Conservation (phyloP, 2,329 filamentous ascomycete species). For the Calycina herbarum region DNA sequence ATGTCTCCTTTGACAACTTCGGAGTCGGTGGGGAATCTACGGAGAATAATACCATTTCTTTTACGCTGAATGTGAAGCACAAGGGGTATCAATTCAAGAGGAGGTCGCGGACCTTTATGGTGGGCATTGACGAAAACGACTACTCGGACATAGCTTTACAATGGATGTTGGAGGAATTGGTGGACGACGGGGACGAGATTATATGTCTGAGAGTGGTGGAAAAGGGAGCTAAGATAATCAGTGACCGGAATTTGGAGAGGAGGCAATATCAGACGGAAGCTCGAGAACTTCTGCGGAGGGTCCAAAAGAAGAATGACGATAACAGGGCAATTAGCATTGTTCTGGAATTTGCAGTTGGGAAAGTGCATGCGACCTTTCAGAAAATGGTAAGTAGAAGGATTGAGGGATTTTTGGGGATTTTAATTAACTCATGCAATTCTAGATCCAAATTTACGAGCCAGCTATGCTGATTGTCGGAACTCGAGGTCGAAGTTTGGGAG, state of each 20-base stretch:
- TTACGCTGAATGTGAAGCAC: slow-evolving; percentile 71
- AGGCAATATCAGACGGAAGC: slow-evolving; percentile 66
- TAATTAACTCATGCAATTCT: slow-evolving; percentile 20
- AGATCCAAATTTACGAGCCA: slow-evolving; percentile 74
- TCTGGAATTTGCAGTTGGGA: slow-evolving; percentile 71
- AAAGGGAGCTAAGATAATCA: slow-evolving; percentile 66
- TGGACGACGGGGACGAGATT: slow-evolving; percentile 76
- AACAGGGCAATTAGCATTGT: slow-evolving; percentile 71
- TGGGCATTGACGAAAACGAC: slow-evolving; percentile 72
- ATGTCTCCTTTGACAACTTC: slow-evolving; percentile 76
- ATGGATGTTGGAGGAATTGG: slow-evolving; percentile 73
- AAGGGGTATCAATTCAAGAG: slow-evolving; percentile 69
- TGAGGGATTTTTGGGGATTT: background rate
- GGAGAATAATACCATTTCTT: slow-evolving; percentile 56
- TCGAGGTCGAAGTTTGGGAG: slow-evolving; percentile 65
- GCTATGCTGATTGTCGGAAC: slow-evolving; percentile 73
- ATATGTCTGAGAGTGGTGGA: slow-evolving; percentile 72
- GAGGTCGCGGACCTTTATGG: slow-evolving; percentile 68
- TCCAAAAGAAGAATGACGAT: slow-evolving; percentile 68
- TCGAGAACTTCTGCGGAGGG: slow-evolving; percentile 61
- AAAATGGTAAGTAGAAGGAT: slow-evolving; percentile 60
- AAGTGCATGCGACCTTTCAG: slow-evolving; percentile 70
- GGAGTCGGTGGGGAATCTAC: slow-evolving; percentile 60
- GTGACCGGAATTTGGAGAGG: slow-evolving; percentile 57
- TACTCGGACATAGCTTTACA: slow-evolving; percentile 74